A percentile compares a stretch with the other conserved stretches of the same genome.
Conservation (phyloP, 1,284 basidiomycete genomes). For the Pseudozyma flocculosa region DNA sequence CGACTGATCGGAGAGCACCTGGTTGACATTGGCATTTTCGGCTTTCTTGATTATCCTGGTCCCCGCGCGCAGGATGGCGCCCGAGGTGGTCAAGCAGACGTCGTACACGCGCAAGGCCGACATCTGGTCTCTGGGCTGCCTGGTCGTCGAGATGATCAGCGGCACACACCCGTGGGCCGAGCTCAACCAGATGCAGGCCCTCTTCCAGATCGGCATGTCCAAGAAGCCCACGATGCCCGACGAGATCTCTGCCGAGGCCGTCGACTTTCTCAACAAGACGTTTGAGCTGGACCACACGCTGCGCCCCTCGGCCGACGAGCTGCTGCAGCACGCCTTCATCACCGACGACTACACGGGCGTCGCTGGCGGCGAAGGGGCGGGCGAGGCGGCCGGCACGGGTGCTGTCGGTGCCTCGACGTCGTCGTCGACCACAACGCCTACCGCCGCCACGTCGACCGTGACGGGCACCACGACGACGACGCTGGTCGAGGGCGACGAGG, state of each 20-base stretch:
- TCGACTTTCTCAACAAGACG: constrained; percentile 47
- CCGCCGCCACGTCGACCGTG: too few species aligned
- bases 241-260: constrained; percentile 45
- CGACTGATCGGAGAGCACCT: too few species aligned
- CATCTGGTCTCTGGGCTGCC: constrained; percentile 96
- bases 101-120: constrained; percentile 91
- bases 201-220: constrained; percentile 53
- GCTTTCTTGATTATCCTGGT: too few species aligned
- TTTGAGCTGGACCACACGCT: constrained; percentile 51
- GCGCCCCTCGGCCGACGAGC: constrained; percentile 44
- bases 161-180: constrained; percentile 97
- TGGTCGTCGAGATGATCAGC: constrained; percentile 97
- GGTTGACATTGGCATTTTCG: too few species aligned
- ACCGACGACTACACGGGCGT: too few species aligned
- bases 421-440: too few species aligned
- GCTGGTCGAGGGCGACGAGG: too few species aligned
- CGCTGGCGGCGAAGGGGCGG: too few species aligned
- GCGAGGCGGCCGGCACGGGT: too few species aligned
- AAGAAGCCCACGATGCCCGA: constrained; percentile 45
- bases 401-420: too few species aligned
- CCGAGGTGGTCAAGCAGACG: constrained; percentile 93
- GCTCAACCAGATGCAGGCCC: constrained; percentile 83
- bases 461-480: neutral
- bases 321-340: constrained; percentile 52
- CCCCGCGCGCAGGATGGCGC: constrained; percentile 63